A percentile compares a stretch with the other conserved stretches of the same genome.
phyloP scores from a whole-genome alignment of 1,139 yeast species.

The Suhomyces kunorum region DNA sequence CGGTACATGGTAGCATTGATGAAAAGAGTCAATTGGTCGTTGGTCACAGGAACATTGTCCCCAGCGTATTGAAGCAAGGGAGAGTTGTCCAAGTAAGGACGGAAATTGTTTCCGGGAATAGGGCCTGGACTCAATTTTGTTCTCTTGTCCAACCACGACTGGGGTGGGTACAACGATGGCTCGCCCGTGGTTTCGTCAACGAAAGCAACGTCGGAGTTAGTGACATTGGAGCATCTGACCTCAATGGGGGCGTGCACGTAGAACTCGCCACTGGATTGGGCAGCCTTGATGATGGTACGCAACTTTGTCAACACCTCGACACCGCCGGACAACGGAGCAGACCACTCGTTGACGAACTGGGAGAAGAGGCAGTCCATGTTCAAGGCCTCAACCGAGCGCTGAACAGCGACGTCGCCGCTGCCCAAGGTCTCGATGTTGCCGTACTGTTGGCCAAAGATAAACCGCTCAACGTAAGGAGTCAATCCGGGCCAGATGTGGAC shows the following conservation, averaged over 20 bases:
- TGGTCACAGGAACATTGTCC: conserved; percentile 55
- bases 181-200: conserved; percentile 48
- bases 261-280: conserved; percentile 60
- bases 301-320: conserved; percentile 67
- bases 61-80: conserved; percentile 60
- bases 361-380: conserved; percentile 95
- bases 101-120: conserved; percentile 76
- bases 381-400: conserved; percentile 79
- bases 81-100: conserved; percentile 80
- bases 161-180: conserved; percentile 43
- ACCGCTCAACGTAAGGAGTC: conserved; percentile 82
- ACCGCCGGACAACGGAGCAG: conserved; percentile 80
- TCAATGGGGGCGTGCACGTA: conserved; percentile 96
- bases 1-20: conserved; percentile 95
- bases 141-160: conserved; percentile 42
- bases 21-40: conserved; percentile 79
- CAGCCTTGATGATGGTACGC: conserved; percentile 60
- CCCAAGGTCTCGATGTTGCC: conserved; percentile 74
- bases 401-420: conserved; percentile 68
- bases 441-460: conserved; percentile 83
- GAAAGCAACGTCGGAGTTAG: conserved; percentile 47
- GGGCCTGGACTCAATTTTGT: conserved; percentile 59
- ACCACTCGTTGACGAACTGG: conserved; percentile 97
- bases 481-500: conserved; percentile 70
- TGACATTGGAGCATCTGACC: conserved; percentile 88